Percentiles rank a stretch among this genome's conserved stretches.
phyloP scores from a whole-genome alignment of 192 early-diverging fungal species.

The Mortierella hygrophila region DNA sequence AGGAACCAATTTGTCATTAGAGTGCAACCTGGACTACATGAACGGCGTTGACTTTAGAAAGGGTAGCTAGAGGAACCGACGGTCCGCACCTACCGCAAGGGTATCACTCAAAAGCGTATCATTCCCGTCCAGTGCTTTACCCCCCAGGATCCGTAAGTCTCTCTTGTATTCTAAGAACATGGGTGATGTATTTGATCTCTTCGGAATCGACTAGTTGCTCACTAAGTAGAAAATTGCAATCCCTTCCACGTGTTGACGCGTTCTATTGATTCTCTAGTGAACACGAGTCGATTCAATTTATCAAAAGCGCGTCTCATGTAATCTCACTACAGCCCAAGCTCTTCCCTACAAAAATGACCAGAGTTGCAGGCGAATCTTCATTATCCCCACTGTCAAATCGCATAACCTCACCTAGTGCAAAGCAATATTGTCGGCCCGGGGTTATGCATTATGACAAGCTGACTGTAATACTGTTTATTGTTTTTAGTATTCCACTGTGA shows the following conservation, averaged over 20 bases:
- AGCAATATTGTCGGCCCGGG: too few relatives aligned
- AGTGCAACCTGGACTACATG: conserved; percentile 94
- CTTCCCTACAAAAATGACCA: conserved; percentile 33
- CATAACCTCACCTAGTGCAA: too few relatives aligned
- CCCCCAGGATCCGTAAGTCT: conserved; percentile 60
- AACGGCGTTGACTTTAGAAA: conserved; percentile 96
- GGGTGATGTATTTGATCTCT: neutral
- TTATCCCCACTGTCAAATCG: too few relatives aligned
- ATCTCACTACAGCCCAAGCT: conserved; percentile 44
- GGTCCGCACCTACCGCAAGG: conserved; percentile 95
- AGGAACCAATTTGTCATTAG: conserved; percentile 83
- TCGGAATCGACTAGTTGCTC: conserved; percentile 3
- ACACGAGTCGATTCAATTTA: conserved; percentile 46
- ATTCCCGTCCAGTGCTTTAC: conserved; percentile 81
- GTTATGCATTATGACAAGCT: too few relatives aligned
- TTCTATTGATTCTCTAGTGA: conserved; percentile 25
- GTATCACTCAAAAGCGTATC: conserved; percentile 92
- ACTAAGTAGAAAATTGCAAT: conserved; percentile 14
- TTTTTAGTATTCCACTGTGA: neutral
- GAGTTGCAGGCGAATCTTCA: too few relatives aligned
- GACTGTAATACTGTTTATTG: too few relatives aligned
- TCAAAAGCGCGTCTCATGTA: conserved; percentile 26
- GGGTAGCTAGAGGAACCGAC: conserved; percentile 99
- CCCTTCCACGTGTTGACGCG: neutral
- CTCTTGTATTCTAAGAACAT: neutral